These are phyloP conservation scores for Eleusine indica DNA, from an alignment of 176 grass and related monocot genomes.

Conservation along the genomic window DNA sequence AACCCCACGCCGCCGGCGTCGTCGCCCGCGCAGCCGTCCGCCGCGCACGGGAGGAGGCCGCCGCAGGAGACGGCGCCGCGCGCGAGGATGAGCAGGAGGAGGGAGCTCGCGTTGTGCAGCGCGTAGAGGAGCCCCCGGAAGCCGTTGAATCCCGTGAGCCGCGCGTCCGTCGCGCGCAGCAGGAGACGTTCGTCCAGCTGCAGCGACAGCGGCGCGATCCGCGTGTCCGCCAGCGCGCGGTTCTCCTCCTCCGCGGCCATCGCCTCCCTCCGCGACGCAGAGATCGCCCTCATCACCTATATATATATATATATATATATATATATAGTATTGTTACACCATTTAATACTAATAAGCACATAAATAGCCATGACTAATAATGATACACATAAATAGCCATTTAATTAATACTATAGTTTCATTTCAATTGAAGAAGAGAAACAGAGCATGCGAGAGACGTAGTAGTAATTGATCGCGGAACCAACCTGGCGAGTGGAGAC, in stretches of 20 bases:
- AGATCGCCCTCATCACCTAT: conserved; percentile 68
- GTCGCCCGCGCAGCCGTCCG: not conserved
- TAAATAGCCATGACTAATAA: not conserved
- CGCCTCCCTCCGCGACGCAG: conserved; percentile 65
- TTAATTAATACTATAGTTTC: too few relatives aligned
- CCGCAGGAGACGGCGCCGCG: conserved; percentile 54
- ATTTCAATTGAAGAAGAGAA: not conserved
- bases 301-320: conserved; percentile 4
- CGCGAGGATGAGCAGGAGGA: conserved; percentile 76
- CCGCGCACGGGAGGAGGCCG: not conserved
- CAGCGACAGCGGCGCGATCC: conserved; percentile 73
- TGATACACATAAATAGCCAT: not conserved
- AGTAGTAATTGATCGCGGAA: not conserved
- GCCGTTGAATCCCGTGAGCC: conserved; percentile 82
- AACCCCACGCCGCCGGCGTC: conserved; percentile 42
- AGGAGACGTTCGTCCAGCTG: conserved; percentile 59
- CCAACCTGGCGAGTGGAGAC: conserved; percentile 72
- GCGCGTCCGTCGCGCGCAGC: conserved; percentile 57
- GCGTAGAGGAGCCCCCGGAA: conserved; percentile 84
- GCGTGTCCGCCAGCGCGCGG: conserved; percentile 54
- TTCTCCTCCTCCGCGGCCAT: conserved; percentile 81
- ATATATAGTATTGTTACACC: too few relatives aligned
- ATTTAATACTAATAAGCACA: not conserved
- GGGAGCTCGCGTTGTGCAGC: conserved; percentile 80
- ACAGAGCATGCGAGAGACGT: not conserved